Conservation (phyloP, 2,329 filamentous ascomycete genomes). For the Atkinsonella texensis region DNA sequence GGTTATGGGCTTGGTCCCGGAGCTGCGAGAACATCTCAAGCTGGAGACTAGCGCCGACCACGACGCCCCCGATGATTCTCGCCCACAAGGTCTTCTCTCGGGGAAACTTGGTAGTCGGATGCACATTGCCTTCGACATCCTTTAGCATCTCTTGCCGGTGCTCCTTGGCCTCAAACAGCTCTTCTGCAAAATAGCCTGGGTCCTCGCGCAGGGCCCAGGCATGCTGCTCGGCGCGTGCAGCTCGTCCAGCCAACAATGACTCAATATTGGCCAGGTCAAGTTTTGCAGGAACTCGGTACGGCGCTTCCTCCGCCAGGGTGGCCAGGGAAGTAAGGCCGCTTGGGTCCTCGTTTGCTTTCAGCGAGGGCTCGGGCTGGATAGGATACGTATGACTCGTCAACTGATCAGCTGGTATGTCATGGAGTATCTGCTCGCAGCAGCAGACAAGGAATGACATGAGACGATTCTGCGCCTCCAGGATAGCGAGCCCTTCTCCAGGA, state of each 20-base stretch:
- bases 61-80: conserved; percentile 21
- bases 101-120: conserved; percentile 12
- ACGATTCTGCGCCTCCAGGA: conserved; percentile 38
- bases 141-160: conserved; percentile 32
- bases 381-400: conserved; percentile 19
- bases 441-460: conserved; percentile 35
- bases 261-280: conserved; percentile 34
- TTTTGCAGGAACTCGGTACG: conserved; percentile 36
- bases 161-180: conserved; percentile 29
- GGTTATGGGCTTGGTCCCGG: conserved; percentile 15
- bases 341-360: conserved; percentile 16
- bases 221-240: conserved; percentile 36
- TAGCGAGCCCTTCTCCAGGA: conserved; percentile 34
- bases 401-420: conserved; percentile 29
- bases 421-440: conserved; percentile 35
- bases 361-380: conserved; percentile 25
- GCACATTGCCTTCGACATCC: conserved; percentile 22
- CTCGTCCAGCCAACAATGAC: conserved; percentile 29
- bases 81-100: conserved; percentile 24
- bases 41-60: conserved; percentile 20
- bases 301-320: conserved; percentile 33
- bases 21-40: conserved; percentile 29
- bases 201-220: conserved; percentile 45
- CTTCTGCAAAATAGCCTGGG: conserved; percentile 40
- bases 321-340: conserved; percentile 26